Conservation (phyloP, 2,329 filamentous ascomycete genomes). For the Mollisiaceae sp. region DNA sequence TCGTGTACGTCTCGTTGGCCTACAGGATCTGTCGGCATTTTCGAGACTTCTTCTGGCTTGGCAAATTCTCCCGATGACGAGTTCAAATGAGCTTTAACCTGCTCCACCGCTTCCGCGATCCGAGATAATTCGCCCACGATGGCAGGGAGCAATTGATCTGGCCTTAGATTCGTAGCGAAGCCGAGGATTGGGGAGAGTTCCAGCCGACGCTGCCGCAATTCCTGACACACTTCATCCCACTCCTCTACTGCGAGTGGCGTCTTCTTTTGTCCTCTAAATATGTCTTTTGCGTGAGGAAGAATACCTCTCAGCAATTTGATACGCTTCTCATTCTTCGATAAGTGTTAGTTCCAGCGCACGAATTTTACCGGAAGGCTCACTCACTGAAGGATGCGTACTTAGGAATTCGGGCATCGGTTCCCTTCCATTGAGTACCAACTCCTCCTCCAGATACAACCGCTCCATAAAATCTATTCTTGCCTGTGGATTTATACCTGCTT, state of each 20-base stretch:
- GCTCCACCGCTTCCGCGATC: neutral
- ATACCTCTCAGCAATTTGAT: neutral
- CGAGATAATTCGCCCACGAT: neutral
- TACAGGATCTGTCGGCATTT: neutral
- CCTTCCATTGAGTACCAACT: slow-evolving; percentile 7
- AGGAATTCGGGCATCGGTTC: slow-evolving; percentile 17
- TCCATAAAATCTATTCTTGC: slow-evolving; percentile 11
- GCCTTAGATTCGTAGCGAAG: neutral
- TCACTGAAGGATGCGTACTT: slow-evolving; percentile 21
- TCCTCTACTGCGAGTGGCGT: neutral
- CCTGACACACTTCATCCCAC: neutral
- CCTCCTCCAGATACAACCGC: slow-evolving; percentile 2
- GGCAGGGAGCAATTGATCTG: neutral
- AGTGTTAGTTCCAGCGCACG: neutral
- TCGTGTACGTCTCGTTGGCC: neutral
- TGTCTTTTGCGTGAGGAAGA: neutral
- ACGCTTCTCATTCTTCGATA: neutral
- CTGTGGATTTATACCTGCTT: slow-evolving; percentile 22
- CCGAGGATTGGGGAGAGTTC: neutral
- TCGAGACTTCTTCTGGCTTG: neutral
- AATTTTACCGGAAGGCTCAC: neutral
- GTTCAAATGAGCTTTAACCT: neutral
- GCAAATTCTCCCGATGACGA: neutral
- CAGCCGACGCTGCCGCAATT: neutral
- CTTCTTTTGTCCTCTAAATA: neutral